Evolutionary conservation across 345 rosid genomes (phyloP), one percentile per base, ranked within the genome.

Genomic region (Heritiera fomes): DNA sequence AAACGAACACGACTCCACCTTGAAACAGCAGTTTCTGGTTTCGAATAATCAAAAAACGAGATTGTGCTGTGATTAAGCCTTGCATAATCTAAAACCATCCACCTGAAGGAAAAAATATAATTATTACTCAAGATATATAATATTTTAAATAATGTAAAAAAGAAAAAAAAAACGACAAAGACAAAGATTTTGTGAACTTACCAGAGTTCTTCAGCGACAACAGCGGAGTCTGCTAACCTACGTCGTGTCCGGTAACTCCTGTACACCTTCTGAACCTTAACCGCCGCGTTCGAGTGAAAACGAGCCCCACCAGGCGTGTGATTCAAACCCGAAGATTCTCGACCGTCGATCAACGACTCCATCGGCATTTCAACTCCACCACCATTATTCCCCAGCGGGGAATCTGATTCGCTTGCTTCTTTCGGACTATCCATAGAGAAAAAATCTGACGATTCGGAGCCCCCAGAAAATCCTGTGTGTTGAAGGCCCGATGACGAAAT

Each of bases 211-310:
- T 93, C 98, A 34, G 91, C 95, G n/a, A 93, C 91, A 5, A 95
- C 91, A 4, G 91, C 98, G 52, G 98, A 89, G 85, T 94, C 98
- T 0, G 98, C 98, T 81, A 95, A 60, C 78, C 89, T 82, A 20
- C 98, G 98, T 77, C 98, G 95, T 58, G 98, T 95, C 46, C 98
- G 98, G 64, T 95, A 93, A 81, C 98, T 86, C 82, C 95, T 79
- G 81, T 94, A 94, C 5, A 91, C 93, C 82, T 94, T 94, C 88
- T 92, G 98, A 46, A 95, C 56, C 83, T 82, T 91, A 76, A 93
- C 90, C 9, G 92, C 97, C 9, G 98, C 95, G 56, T 15, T 71
- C 7, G 77, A 71, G 62, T 69, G 32, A 20, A 1, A 11, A 34
- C 1, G 11, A 38, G 13, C 59, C 2, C 85, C 83, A 18, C 79